Evolutionary conservation across 345 rosid species (phyloP), one percentile per base, ranked within the genome.

Genomic region (Populus euphratica): DNA sequence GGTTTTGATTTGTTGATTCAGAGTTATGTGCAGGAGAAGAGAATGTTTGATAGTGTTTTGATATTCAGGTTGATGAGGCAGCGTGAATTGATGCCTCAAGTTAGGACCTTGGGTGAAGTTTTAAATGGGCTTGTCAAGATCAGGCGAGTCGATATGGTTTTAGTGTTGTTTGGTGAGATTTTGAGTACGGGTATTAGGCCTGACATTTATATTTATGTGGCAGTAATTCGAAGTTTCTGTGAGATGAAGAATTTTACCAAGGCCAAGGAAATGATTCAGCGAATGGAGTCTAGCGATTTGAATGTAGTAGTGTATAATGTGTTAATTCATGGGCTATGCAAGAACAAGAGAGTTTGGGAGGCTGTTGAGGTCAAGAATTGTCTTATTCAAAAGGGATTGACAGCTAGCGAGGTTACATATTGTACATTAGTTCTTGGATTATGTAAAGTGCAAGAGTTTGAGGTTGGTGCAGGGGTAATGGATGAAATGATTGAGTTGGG

Each of bases 1-100:
- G 96, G 91, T 72, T 96, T 96, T 82, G 99, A 93, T 83, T 77
- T 96, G 83, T 83, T 93, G 92, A 86, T 95, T 77, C 93, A 92
- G 78, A 78, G 75, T 84, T 92, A 90, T 69, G 91, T 89, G 78
- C 89, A 89, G 69, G 87, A 83, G 77, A 90, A 78, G 85, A 92
- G 91, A 75, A 67, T 69, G 65, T 73, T 82, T 67, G 93, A 93
- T 85, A 96, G 85, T 2, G 69, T 89, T 69, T 38, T 80, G 74
- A 74, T 92, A 59, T 90, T 91, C 75, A 83, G 86, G 87, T 83
- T 88, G 73, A 89, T 90, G 97, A 88, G 69, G 79, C 89, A 86
- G 78, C 18, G 65, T 73, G 44, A 74, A 84, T 83, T 93, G 77
- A 35, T 86, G 31, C 97, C 96, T 35, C 92, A 90, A 83, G 82